Evolutionary conservation across 768 basidiomycete species (phyloP), one percentile per base, ranked within the genome.

Genomic region (Thelephora ganbajun): DNA sequence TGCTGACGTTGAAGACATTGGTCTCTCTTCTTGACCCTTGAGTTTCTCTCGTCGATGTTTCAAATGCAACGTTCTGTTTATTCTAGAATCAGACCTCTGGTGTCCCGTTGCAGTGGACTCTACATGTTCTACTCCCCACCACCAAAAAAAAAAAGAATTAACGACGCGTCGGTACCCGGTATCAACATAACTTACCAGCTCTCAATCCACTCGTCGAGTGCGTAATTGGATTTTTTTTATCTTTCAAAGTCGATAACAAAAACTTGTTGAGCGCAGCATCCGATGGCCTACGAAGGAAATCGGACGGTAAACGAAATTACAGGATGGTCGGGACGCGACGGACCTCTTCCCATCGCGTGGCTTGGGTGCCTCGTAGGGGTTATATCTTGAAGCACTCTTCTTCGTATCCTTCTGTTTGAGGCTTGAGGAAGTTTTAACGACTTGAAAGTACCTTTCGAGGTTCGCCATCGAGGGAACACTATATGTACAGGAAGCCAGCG

Each of bases 141-240:
- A 42, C 12, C 11, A 36, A 39, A 3, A 39, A 39, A 39, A 20
- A 39, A 5, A 5, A 14, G 16, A 41, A 41, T 16, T 14, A 18
- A 13, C 4, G 39, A 35, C 45, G 23, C 43, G 22, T 22, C 18
- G 33, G 30, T 46, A 39, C 47, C n/a, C 43, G 42, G 45, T 20
- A 44, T 45, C 46, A 11, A 35, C 19, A 45, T 36, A 11, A 20
- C 35, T 37, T 37, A 20, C 26, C 33, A 35, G 42, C 47, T 22
- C 36, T 33, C 23, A 34, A 49, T 69, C 44, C 43, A 79, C 84
- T 80, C 58, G 80, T 69, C 1, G 80, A 79, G 54, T 84, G 79
- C 1, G 85, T 87, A 45, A 90, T 85, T 1, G 88, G 88, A 59
- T 90, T 90, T 9, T 73, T 72, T 46, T 70, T 65, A 51, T 83